Evolutionary conservation across 331 rosid genomes (phyloP), one percentile per base, ranked within the genome.

Genomic region (Stylosanthes scabra): DNA sequence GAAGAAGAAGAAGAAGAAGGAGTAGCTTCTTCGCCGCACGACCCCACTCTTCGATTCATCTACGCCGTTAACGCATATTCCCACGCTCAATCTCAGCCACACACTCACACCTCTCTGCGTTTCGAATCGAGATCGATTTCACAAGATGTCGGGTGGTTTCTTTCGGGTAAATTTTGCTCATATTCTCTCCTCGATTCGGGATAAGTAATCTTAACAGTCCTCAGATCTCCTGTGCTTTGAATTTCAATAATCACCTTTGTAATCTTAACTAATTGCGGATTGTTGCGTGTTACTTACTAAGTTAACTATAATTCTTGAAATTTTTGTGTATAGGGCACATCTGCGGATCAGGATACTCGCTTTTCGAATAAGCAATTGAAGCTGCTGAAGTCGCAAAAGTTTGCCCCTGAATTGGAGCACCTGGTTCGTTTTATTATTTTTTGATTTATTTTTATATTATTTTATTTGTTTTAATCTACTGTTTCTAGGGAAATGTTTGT

Each of bases 271-370:
- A 13, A 4, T 7, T 13, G 7, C 12, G 63, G 44, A 15, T 66
- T 3, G 25, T 14, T 12, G 55, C 28, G 8, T 31, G 61, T 41
- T 47, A 45, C 50, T 77, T 45, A 11, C 20, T 2, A 68, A 41
- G 13, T 59, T 78, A 55, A 55, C 44, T 62, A 2, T 37, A 12
- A 10, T 11, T 37, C 55, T 29, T 76, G 63, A 76, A 77, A 74
- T 76, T 63, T 74, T 63, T 59, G 11, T 74, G 14, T 56, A 1
- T 49, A 95, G 99, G 99, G 99, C 13, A 95, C 99, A 20, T 86
- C 98, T 47, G 97, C 99, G n/a, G 99, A 90, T 76, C 99, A 95
- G 76, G 99, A 95, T 88, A 92, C 99, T 44, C 83, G 99, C 46
- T 95, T 95, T 82, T 95, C 99, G 42, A 95, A 95, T 80, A 95